phyloP scores from a whole-genome alignment of 371 early-diverging fungal species.

The Coelomomyces lativittatus region DNA sequence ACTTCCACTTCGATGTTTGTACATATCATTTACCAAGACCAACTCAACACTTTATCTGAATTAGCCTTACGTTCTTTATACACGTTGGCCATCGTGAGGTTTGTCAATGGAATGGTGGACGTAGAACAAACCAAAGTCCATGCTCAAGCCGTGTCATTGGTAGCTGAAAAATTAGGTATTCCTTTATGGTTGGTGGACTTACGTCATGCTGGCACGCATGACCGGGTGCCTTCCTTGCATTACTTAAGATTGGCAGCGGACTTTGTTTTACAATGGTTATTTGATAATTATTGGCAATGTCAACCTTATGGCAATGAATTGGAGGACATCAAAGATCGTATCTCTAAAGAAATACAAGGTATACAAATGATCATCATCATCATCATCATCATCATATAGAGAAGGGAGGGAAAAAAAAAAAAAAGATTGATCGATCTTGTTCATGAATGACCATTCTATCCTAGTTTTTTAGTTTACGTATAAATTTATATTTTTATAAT shows the following conservation, averaged over 20 bases:
- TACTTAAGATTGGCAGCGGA: background rate
- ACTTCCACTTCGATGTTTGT: background rate
- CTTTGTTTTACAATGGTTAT: background rate
- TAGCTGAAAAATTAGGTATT: background rate
- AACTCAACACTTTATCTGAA: background rate
- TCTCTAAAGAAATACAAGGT: no score
- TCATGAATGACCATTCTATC: no score
- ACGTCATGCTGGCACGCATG: background rate
- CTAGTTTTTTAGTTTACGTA: no score
- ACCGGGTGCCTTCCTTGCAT: background rate
- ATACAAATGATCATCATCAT: no score
- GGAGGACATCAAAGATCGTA: no score
- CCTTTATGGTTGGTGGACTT: background rate
- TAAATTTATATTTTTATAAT: no score
- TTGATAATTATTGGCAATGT: background rate
- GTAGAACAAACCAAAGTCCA: background rate
- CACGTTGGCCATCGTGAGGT: background rate
- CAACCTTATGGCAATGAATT: no score
- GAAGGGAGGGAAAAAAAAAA: no score
- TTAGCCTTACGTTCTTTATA: background rate
- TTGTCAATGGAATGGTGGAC: background rate
- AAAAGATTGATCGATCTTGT: no score
- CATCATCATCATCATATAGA: no score
- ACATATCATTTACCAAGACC: background rate
- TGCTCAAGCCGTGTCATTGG: background rate